phyloP scores from a whole-genome alignment of 805 yeast genomes.

The Wickerhamomyces silvicola region DNA sequence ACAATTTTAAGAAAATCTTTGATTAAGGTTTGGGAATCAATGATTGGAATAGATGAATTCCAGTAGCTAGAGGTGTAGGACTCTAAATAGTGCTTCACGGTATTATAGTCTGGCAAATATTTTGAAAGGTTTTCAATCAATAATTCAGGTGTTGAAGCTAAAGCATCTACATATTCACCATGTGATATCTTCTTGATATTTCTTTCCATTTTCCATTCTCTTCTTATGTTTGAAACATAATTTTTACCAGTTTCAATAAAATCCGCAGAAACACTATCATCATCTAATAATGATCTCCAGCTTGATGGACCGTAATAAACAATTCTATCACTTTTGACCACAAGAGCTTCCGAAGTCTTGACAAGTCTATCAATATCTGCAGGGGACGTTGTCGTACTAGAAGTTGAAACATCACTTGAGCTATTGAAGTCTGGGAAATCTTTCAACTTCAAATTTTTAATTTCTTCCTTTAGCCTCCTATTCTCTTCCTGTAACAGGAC shows the following conservation, averaged over 20 bases:
- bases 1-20: constrained; percentile 14
- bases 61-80: constrained; percentile 14
- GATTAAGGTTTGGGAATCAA: constrained; percentile 9
- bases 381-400: neutral
- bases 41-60: constrained; percentile 10
- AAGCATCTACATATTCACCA: constrained; percentile 6
- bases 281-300: constrained; percentile 14
- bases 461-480: constrained; percentile 10
- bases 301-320: constrained; percentile 16
- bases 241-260: constrained; percentile 7
- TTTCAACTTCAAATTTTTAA: constrained; percentile 7
- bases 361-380: constrained; percentile 1
- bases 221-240: constrained; percentile 12
- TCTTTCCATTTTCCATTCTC: constrained; percentile 17
- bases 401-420: too few species aligned
- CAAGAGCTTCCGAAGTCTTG: constrained; percentile 5
- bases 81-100: constrained; percentile 9
- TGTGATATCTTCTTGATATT: constrained; percentile 5
- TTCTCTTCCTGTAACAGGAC: constrained; percentile 13
- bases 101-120: constrained; percentile 16
- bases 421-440: neutral
- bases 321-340: constrained; percentile 7
- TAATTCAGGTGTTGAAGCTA: constrained; percentile 6
- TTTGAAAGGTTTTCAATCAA: constrained; percentile 9
- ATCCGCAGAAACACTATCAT: constrained; percentile 5